Base-by-base conservation (phyloP, 768 basidiomycete species). In the Boletus fagicola region DNA sequence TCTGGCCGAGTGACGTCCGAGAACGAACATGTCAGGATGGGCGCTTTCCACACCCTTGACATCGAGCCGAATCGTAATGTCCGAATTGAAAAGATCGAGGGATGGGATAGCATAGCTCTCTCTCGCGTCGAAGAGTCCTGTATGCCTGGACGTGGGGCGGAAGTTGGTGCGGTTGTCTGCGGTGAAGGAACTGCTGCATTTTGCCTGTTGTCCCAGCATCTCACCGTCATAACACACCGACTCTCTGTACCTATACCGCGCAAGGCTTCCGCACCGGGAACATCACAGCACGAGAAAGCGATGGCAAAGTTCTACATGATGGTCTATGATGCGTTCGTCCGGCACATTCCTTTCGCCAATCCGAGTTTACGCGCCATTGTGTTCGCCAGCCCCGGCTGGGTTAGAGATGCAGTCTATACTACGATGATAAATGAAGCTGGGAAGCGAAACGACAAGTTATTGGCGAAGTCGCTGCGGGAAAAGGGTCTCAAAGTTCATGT, bases 321-420 rank as follows among this genome's bases (percentile, higher is more conserved):
- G 13, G 74, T 98, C 2, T 98, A 91, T 67, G 84, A 93, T 26
- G 84, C 92, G 0, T 91, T 98, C 64, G 71, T 93, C 5, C 83
- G 96, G 18, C 93, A 98, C 69, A 90, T 99, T 61, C 95, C 97
- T 4, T 97, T 86, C 65, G 76, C 82, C 22, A 85, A 81, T 59
- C 80, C 78, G 1, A 78, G 81, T 33, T 77, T 98, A 43, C 88
- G 88, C 44, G 96, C 90, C 3, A 92, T 99, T 65, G 92, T 99
- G 47, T 89, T 99, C 66, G 97, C 97, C 6, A 94, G 92, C 62
- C 97, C 97, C 9, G 97, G 97, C 0, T 99, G 98, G 87, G 88
- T 94, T 8, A 82, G 90, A 66, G 97, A 99, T 63, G 78, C 88
- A 0, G 90, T 98, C 8, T 86, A 85, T 67, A 89, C 92, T 56